Base-by-base conservation (phyloP, 140 eudicot genomes). In the Ambrosia hybrid region DNA sequence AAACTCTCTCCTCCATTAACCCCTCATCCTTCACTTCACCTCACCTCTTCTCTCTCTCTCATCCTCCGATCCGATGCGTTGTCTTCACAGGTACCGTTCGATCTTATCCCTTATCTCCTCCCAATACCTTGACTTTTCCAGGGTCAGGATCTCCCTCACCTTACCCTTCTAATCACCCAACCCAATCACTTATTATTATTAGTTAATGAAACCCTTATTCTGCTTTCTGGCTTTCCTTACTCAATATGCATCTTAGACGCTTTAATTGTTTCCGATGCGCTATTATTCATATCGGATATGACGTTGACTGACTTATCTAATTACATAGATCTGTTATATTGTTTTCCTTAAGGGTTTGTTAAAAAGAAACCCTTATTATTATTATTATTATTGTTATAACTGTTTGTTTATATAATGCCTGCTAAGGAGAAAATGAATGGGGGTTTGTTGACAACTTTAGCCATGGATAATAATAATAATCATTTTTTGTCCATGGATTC, bases 401-500 rank as follows among this genome's bases (percentile, higher is more conserved):
- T 48, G 12, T 48, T 41, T 41, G 46, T 5, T 41, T 5, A 41
- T 30, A 41, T 49, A 56, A 82, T 75, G 87, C 83, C 88, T 63
- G 73, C 83, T 46, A 85, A 82, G 14, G 89, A 87, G 65, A 85
- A 85, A 75, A 78, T 88, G 89, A 78, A 65, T 65, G 86, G 89
- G 9, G 84, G 78, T 75, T 64, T 82, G 8, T 74, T 86, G 43
- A 89, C 96, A 14, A 82, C 83, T 55, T 89, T 89, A 76, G 80
- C 88, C 75, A 89, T 89, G 83, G 96, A 89, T 17, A 86, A 74
- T 41, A 41, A 41, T 41, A 41, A 41, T 45, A 73, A 70, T 72
- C 89, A 76, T 78, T 71, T 86, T 16, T 63, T 89, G 61, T 86
- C 92, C 58, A 89, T 89, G 96, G 92, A 89, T 80, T 79, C 86